Conservation (phyloP, 2,329 filamentous ascomycete genomes). For the Sporothrix dimorphospora region DNA sequence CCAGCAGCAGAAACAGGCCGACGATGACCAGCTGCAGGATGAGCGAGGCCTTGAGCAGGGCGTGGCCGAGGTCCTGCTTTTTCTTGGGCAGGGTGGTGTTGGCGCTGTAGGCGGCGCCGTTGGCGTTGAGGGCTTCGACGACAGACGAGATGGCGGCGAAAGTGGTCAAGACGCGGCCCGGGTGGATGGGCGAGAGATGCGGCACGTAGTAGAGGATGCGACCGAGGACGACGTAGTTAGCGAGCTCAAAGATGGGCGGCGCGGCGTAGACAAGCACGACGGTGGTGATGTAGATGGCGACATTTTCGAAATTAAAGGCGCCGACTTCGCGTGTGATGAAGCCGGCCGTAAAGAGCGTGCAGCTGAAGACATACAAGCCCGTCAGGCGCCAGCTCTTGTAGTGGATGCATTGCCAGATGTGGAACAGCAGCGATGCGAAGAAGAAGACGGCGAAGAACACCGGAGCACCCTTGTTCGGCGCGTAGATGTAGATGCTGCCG, state of each 20-base stretch:
- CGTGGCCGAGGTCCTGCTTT: slow-evolving; percentile 48
- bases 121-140: slow-evolving; percentile 54
- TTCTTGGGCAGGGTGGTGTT: slow-evolving; percentile 47
- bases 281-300: slow-evolving; percentile 48
- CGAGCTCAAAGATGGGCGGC: slow-evolving; percentile 62
- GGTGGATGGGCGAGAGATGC: slow-evolving; percentile 58
- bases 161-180: slow-evolving; percentile 48
- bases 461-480: slow-evolving; percentile 44
- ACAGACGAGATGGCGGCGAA: slow-evolving; percentile 53
- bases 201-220: slow-evolving; percentile 66
- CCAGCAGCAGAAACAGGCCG: slow-evolving; percentile 52
- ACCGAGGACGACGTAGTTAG: slow-evolving; percentile 66
- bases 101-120: slow-evolving; percentile 52
- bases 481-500: slow-evolving; percentile 40
- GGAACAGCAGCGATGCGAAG: slow-evolving; percentile 36
- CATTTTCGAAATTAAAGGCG: slow-evolving; percentile 51
- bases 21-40: slow-evolving; percentile 60
- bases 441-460: slow-evolving; percentile 44
- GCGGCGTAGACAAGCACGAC: slow-evolving; percentile 44
- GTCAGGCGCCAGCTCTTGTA: slow-evolving; percentile 57
- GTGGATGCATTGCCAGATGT: slow-evolving; percentile 43
- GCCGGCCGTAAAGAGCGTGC: slow-evolving; percentile 53
- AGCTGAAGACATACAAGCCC: slow-evolving; percentile 51
- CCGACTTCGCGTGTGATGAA: slow-evolving; percentile 53
- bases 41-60: slow-evolving; percentile 55